A percentile compares a stretch with the other conserved stretches of the same genome.
phyloP scores from a whole-genome alignment of 768 basidiomycete species.

The Albatrellus ellisii region DNA sequence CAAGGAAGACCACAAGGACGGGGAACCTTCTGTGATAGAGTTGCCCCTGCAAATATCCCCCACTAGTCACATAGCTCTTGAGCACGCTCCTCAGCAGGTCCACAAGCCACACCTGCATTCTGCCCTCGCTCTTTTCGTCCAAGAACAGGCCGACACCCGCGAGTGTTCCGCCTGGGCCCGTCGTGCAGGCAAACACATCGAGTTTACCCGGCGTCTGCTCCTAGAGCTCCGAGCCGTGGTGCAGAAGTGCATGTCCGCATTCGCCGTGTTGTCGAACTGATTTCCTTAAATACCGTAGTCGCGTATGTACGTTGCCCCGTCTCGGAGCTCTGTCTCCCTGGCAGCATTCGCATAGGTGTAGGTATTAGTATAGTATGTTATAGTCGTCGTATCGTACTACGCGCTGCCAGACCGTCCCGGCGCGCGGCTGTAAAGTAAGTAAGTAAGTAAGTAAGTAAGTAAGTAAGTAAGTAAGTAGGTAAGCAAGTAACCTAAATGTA shows the following conservation, averaged over 20 bases:
- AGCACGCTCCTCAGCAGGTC: constrained; percentile 95
- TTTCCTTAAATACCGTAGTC: constrained; percentile 96
- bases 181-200: constrained; percentile 85
- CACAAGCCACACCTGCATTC: constrained; percentile 84
- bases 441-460: constrained; percentile 49
- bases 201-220: constrained; percentile 66
- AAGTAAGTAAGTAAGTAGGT: too few relatives aligned
- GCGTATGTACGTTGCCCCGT: too few relatives aligned
- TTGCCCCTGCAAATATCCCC: constrained; percentile 72
- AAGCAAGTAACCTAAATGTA: too few relatives aligned
- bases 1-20: background rate
- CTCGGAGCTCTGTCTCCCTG: too few relatives aligned
- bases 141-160: constrained; percentile 80
- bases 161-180: constrained; percentile 91
- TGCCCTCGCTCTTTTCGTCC: constrained; percentile 68
- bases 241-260: constrained; percentile 77
- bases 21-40: constrained; percentile 80
- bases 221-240: constrained; percentile 98
- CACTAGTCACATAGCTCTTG: constrained; percentile 69
- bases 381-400: too few relatives aligned
- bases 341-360: too few relatives aligned
- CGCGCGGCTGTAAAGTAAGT: too few relatives aligned
- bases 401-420: too few relatives aligned
- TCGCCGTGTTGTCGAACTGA: constrained; percentile 95
- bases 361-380: too few relatives aligned